phyloP scores from a whole-genome alignment of 257 asterid species.

The Primulina eburnea region DNA sequence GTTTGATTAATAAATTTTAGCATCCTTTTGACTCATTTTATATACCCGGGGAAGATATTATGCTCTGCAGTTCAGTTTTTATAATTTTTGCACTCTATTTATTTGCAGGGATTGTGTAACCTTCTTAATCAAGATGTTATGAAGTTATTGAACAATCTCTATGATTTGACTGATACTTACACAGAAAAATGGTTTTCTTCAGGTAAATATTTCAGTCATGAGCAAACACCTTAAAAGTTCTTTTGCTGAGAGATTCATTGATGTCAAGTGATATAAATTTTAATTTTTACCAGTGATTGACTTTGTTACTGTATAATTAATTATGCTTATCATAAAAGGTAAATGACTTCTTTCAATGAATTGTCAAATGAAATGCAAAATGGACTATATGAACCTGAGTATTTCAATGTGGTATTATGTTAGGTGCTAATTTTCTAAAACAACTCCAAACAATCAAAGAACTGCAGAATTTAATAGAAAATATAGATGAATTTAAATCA shows the following conservation, averaged over 20 bases:
- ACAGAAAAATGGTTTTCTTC: slow-evolving; percentile 91
- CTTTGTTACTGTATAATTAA: not conserved
- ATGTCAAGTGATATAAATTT: slow-evolving; percentile 4
- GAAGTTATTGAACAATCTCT: slow-evolving; percentile 63
- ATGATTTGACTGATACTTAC: slow-evolving; percentile 67
- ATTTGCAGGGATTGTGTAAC: slow-evolving; percentile 62
- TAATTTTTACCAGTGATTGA: not conserved
- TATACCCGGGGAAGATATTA: slow-evolving; percentile 1
- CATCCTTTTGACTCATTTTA: not conserved
- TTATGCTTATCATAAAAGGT: slow-evolving; percentile 8
- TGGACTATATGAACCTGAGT: no score
- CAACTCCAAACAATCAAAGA: no score
- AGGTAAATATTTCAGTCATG: slow-evolving; percentile 42
- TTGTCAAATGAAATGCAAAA: no score
- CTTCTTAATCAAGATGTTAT: slow-evolving; percentile 56
- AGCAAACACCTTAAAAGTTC: slow-evolving; percentile 19
- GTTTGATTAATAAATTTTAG: slow-evolving; percentile 14
- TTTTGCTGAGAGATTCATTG: not conserved
- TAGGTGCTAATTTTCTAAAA: no score
- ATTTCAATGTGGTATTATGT: no score
- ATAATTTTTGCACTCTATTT: slow-evolving; percentile 9
- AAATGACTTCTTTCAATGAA: not conserved
- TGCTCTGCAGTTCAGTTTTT: slow-evolving; percentile 3
- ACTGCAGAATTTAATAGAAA: no score
- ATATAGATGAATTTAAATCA: no score